These are phyloP conservation scores for Suhomyces sp. DNA, from an alignment of 805 yeast genomes.

Conservation along the genomic window DNA sequence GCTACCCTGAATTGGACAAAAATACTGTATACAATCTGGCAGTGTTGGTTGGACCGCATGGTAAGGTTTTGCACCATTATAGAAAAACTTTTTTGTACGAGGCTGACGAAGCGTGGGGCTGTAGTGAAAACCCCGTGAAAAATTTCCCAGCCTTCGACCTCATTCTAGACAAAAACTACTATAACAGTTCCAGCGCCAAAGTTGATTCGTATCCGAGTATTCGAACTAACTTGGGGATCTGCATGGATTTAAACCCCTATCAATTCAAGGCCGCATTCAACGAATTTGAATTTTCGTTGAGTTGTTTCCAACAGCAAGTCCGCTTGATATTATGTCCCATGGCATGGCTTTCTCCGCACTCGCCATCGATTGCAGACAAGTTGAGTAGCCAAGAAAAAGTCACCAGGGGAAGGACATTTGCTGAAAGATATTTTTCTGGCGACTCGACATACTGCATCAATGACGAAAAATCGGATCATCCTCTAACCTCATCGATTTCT, in stretches of 20 bases:
- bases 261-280: conserved; percentile 77
- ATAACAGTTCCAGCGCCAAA: not conserved
- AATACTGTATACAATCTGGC: conserved; percentile 65
- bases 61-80: conserved; percentile 61
- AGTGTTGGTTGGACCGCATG: conserved; percentile 56
- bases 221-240: conserved; percentile 68
- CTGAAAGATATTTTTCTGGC: conserved; percentile 3
- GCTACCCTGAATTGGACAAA: conserved; percentile 66
- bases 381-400: conserved; percentile 12
- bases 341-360: conserved; percentile 72
- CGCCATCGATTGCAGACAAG: conserved; percentile 34
- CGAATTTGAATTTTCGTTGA: conserved; percentile 65
- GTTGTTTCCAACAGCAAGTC: conserved; percentile 46
- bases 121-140: conserved; percentile 56
- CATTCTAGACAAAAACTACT: conserved; percentile 22
- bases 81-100: conserved; percentile 74
- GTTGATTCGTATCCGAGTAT: conserved; percentile 6
- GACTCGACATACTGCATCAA: conserved; percentile 1
- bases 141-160: conserved; percentile 56
- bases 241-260: conserved; percentile 93
- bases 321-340: conserved; percentile 71
- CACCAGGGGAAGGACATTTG: conserved; percentile 8
- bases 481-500: not conserved
- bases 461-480: not conserved
- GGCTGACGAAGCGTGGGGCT: conserved; percentile 81